A percentile compares a stretch with the other conserved stretches of the same genome.
phyloP scores from a whole-genome alignment of 1,284 basidiomycete species.

The Sanghuangporus sanghuang region DNA sequence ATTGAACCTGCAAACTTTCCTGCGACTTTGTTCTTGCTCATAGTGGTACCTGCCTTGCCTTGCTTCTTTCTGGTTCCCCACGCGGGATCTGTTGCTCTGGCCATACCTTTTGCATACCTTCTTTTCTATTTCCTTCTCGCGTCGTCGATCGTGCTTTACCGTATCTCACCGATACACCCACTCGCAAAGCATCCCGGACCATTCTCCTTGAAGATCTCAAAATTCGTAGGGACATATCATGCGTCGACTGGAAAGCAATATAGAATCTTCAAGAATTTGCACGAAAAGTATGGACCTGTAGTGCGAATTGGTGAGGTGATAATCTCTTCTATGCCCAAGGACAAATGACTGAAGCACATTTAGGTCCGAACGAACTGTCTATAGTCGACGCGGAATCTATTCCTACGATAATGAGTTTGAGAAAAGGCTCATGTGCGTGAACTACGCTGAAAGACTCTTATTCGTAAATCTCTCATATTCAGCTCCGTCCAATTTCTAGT shows the following conservation, averaged over 20 bases:
- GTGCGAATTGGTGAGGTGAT: slow-evolving; percentile 21
- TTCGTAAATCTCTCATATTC: not conserved
- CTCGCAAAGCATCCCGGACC: slow-evolving; percentile 24
- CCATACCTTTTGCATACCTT: slow-evolving; percentile 15
- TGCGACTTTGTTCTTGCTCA: not conserved
- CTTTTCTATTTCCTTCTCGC: slow-evolving; percentile 16
- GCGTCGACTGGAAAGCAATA: slow-evolving; percentile 11
- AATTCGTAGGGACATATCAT: slow-evolving; percentile 21
- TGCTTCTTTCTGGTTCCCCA: not conserved
- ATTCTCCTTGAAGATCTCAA: slow-evolving; percentile 18
- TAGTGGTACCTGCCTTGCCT: not conserved
- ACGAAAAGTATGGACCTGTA: slow-evolving; percentile 18
- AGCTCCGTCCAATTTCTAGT: not conserved
- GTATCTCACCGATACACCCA: slow-evolving; percentile 24
- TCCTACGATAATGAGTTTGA: slow-evolving; percentile 14
- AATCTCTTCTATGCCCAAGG: not conserved
- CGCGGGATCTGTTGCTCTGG: slow-evolving; percentile 20
- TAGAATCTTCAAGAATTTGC: slow-evolving; percentile 6
- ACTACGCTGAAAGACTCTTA: not conserved
- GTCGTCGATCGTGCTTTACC: slow-evolving; percentile 19
- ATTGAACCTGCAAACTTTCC: not conserved
- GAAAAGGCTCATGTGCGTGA: not conserved
- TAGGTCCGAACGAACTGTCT: slow-evolving; percentile 2
- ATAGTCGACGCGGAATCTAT: slow-evolving; percentile 27
- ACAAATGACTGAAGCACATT: no score